A percentile compares a stretch with the other conserved stretches of the same genome.
Evolutionary conservation across 345 rosid genomes (phyloP).

Genomic region (Arabidopsis thaliana): TAIR10.1 NC_003070.9:3978501-3979000

Average conservation of each 20-base stretch:
- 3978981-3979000: slow-evolving; percentile 71
- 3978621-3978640: slow-evolving; percentile 64
- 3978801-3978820: background rate
- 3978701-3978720: slow-evolving; percentile 85
- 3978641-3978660: slow-evolving; percentile 80
- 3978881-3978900: slow-evolving; percentile 52
- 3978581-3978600: slow-evolving; percentile 54
- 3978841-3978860: slow-evolving; percentile 80
- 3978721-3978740: slow-evolving; percentile 75
- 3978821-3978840: slow-evolving; percentile 4
- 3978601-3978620: slow-evolving; percentile 57
- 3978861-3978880: slow-evolving; percentile 54
- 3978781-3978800: background rate
- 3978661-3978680: slow-evolving; percentile 90
- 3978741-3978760: slow-evolving; percentile 84
- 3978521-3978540: slow-evolving; percentile 50
- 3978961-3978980: slow-evolving; percentile 76
- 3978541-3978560: slow-evolving; percentile 36
- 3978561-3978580: slow-evolving; percentile 66
- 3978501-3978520: slow-evolving; percentile 57
- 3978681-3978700: slow-evolving; percentile 78
- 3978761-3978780: slow-evolving; percentile 50
- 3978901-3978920: slow-evolving; percentile 54
- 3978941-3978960: slow-evolving; percentile 70
- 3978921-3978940: slow-evolving; percentile 51